Evolutionary conservation across 2,329 filamentous ascomycete genomes (phyloP), one percentile per base, ranked within the genome.

Genomic region (Hypoxylon sp.): DNA sequence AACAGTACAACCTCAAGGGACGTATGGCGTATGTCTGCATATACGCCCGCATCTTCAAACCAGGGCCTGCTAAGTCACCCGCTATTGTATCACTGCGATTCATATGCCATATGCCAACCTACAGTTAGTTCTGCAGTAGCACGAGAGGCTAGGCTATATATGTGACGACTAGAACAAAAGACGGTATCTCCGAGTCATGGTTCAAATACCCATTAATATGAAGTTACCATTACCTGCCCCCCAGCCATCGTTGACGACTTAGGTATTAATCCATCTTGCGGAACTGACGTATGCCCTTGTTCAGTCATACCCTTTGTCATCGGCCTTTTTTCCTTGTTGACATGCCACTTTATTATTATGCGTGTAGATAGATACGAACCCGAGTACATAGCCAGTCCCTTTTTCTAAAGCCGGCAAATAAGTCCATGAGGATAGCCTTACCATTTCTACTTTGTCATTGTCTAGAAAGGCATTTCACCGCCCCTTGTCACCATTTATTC

Each of bases 231-330:
- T 63, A 65, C 19, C 46, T 62, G 34, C 65, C n/a, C n/a, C n/a
- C n/a, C 55, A 65, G 62, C 65, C 62, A 52, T 59, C 47, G 16
- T 53, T 56, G 51, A 66, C 46, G 50, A 58, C 29, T n/a, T n/a
- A n/a, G n/a, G n/a, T 57, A 58, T 41, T 19, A 47, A 41, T 43
- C 56, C 45, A 51, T 60, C 53, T 52, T 52, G 32, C 23, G 12
- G 39, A 41, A 70, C 63, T 70, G 68, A 70, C 68, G 61, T 70
- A 70, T 58, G 55, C 61, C 68, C 66, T 25, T 66, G 61, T 25
- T 59, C 65, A 50, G 51, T 61, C 52, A 47, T 60, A 4, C 46
- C 60, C 39, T 65, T 69, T 65, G 51, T 65, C 61, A 62, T 67
- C 58, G 37, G 21, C 45, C 57, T 59, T 55, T 39, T 45, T n/a